A percentile compares a stretch with the other conserved stretches of the same genome.
These are phyloP conservation scores for thale cress (Arabidopsis thaliana) DNA, from an alignment of 345 rosid genomes.

Conservation along the genomic window TAIR10.1 NC_003071.7:1104501-1105000, in stretches of 20 bases:
- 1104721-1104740: conserved; percentile 45
- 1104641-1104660: conserved; percentile 54
- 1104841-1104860: conserved; percentile 67
- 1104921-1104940: not conserved
- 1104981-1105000: conserved; percentile 58
- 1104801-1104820: conserved; percentile 28
- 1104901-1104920: conserved; percentile 5
- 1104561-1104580: conserved; percentile 47
- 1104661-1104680: conserved; percentile 57
- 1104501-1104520: not conserved
- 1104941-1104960: not conserved
- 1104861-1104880: conserved; percentile 57
- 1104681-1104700: conserved; percentile 45
- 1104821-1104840: conserved; percentile 76
- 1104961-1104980: conserved; percentile 62
- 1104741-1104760: not conserved
- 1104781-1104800: conserved; percentile 13
- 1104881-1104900: conserved; percentile 38
- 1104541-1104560: conserved; percentile 26
- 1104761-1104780: not conserved
- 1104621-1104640: conserved; percentile 48
- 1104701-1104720: conserved; percentile 42
- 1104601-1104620: conserved; percentile 48
- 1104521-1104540: conserved; percentile 33
- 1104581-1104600: conserved; percentile 29